A percentile compares a stretch with the other conserved stretches of the same genome.
Evolutionary conservation across 495 filamentous ascomycete species (phyloP).

Genomic region (Penicillium riverlandense): DNA sequence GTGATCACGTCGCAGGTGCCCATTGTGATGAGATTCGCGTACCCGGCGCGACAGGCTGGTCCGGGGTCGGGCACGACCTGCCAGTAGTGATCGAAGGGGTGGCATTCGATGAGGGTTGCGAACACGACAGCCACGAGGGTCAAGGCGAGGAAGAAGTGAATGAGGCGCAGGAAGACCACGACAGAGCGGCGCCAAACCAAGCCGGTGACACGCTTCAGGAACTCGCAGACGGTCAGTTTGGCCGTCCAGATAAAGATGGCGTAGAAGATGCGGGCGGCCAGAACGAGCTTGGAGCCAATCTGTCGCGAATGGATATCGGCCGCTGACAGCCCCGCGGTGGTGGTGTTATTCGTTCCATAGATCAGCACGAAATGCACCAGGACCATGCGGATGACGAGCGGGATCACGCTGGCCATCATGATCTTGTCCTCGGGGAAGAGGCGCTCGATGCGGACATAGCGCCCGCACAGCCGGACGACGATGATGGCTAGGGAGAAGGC

Average conservation of each 20-base stretch:
- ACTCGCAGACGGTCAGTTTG: constrained; percentile 86
- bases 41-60: constrained; percentile 73
- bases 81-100: constrained; percentile 81
- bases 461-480: constrained; percentile 63
- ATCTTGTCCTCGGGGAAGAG: constrained; percentile 84
- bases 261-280: constrained; percentile 48
- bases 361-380: constrained; percentile 78
- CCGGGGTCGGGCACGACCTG: constrained; percentile 87
- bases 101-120: constrained; percentile 77
- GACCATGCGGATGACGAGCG: constrained; percentile 74
- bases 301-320: constrained; percentile 29
- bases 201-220: constrained; percentile 69
- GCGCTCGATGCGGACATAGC: constrained; percentile 72
- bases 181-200: constrained; percentile 66
- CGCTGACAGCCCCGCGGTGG: constrained; percentile 30
- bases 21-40: constrained; percentile 81
- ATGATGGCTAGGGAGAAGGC: constrained; percentile 76
- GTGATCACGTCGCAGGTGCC: constrained; percentile 79
- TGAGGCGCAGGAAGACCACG: constrained; percentile 54
- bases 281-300: constrained; percentile 46
- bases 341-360: constrained; percentile 81
- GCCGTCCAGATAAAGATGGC: constrained; percentile 74
- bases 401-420: constrained; percentile 73
- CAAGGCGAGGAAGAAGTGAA: constrained; percentile 64
- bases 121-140: constrained; percentile 78